phyloP scores from a whole-genome alignment of 1,284 basidiomycete genomes.

The Moniliella sp. region DNA sequence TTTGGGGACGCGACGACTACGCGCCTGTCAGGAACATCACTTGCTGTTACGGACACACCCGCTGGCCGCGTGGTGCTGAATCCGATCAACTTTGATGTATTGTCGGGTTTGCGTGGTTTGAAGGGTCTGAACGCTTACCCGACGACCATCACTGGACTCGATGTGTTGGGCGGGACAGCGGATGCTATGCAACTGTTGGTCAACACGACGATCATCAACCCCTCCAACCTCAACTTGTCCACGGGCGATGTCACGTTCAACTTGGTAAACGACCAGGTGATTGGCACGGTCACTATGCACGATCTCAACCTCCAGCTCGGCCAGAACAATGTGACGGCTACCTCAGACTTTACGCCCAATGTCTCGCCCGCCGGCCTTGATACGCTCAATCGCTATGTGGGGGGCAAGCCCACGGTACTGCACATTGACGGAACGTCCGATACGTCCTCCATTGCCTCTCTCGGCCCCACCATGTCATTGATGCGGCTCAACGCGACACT shows the following conservation, averaged over 20 bases:
- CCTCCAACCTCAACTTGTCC: constrained; percentile 3
- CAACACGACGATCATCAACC: constrained; percentile 1
- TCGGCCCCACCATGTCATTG: neutral
- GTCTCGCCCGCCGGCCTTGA: neutral
- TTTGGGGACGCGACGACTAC: neutral
- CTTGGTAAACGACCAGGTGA: neutral
- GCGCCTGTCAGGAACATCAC: neutral
- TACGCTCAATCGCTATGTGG: constrained; percentile 1
- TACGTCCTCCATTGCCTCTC: constrained; percentile 1
- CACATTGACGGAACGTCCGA: constrained; percentile 2
- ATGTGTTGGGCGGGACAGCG: neutral
- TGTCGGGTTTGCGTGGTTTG: constrained; percentile 1
- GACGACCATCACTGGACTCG: constrained; percentile 1
- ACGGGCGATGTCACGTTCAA: constrained; percentile 1
- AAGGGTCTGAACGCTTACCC: constrained; percentile 1
- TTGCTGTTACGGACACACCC: constrained; percentile 2
- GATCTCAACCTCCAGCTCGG: constrained; percentile 2
- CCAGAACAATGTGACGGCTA: constrained; percentile 1
- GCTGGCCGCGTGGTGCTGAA: constrained; percentile 1
- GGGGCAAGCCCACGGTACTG: neutral
- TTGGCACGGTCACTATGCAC: constrained; percentile 2
- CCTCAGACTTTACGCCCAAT: constrained; percentile 1
- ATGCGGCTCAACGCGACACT: constrained; percentile 1
- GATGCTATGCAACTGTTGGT: constrained; percentile 1
- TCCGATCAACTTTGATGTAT: constrained; percentile 1